Conservation (phyloP, 805 yeast species). For the Teunomyces atbi region DNA sequence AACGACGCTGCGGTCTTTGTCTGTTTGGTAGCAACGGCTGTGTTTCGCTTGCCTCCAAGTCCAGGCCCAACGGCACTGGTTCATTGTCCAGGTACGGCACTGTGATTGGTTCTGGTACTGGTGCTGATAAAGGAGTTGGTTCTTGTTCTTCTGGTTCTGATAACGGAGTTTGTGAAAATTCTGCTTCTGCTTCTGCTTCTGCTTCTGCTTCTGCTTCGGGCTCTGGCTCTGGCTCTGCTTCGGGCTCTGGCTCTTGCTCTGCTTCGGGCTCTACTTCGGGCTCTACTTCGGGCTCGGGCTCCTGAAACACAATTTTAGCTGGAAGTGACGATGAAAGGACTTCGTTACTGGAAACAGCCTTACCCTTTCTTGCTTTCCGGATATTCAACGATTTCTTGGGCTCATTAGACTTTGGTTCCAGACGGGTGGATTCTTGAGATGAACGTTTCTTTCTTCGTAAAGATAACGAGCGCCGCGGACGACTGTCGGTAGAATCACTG, state of each 20-base stretch:
- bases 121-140: too few species aligned
- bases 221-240: neutral
- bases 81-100: neutral
- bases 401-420: neutral
- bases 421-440: neutral
- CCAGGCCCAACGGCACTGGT: neutral
- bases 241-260: too few species aligned
- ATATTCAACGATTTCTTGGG: neutral
- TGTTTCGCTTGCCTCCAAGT: neutral
- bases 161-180: too few species aligned
- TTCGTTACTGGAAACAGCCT: neutral
- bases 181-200: neutral
- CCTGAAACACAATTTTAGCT: too few species aligned
- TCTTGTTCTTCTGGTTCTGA: neutral
- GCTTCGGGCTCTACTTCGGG: neutral
- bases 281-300: neutral
- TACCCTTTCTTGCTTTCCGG: neutral
- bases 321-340: too few species aligned
- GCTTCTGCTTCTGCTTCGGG: neutral
- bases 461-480: conserved; percentile 1
- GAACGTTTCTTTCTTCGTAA: conserved; percentile 2
- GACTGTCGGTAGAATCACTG: neutral
- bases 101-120: neutral
- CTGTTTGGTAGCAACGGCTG: neutral
- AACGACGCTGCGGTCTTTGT: neutral